These are phyloP conservation scores for Rhytidhysteron rufulum DNA, from an alignment of 2,329 filamentous ascomycete genomes.

Conservation along the genomic window DNA sequence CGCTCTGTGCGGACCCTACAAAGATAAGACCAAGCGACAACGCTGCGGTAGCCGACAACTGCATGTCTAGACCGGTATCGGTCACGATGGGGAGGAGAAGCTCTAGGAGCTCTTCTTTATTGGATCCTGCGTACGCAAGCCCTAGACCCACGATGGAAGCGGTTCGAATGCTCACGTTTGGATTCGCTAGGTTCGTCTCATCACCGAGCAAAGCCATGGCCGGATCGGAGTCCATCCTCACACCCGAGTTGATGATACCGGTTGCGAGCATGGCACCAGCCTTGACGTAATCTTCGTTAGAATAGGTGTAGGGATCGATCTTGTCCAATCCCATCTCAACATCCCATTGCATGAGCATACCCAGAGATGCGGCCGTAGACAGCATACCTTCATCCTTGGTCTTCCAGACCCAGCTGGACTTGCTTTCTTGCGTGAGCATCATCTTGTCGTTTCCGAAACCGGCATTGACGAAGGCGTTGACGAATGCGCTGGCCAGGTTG, in stretches of 20 bases:
- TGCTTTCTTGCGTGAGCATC: slow-evolving; percentile 82
- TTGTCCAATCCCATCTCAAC: slow-evolving; percentile 88
- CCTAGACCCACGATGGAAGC: slow-evolving; percentile 95
- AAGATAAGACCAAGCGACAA: slow-evolving; percentile 86
- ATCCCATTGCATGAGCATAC: slow-evolving; percentile 90
- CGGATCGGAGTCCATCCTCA: slow-evolving; percentile 83
- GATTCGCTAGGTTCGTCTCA: slow-evolving; percentile 70
- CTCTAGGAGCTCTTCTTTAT: slow-evolving; percentile 84
- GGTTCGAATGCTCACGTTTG: slow-evolving; percentile 72
- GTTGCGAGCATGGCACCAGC: slow-evolving; percentile 90
- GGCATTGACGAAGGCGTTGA: slow-evolving; percentile 95
- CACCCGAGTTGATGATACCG: slow-evolving; percentile 92
- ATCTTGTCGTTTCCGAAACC: slow-evolving; percentile 96
- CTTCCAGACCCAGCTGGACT: slow-evolving; percentile 97
- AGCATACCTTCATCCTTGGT: slow-evolving; percentile 98
- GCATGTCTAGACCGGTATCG: slow-evolving; percentile 84
- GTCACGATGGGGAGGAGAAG: slow-evolving; percentile 80
- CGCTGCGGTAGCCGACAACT: slow-evolving; percentile 93
- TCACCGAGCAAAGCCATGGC: slow-evolving; percentile 84
- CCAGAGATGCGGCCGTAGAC: slow-evolving; percentile 90
- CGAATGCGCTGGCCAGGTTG: slow-evolving; percentile 92
- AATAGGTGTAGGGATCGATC: slow-evolving; percentile 91
- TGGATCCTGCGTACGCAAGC: slow-evolving; percentile 88
- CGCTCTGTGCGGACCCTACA: slow-evolving; percentile 85
- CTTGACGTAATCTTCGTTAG: slow-evolving; percentile 76